phyloP scores from a whole-genome alignment of 2,329 filamentous ascomycete genomes.

The Ophiostoma ips region DNA sequence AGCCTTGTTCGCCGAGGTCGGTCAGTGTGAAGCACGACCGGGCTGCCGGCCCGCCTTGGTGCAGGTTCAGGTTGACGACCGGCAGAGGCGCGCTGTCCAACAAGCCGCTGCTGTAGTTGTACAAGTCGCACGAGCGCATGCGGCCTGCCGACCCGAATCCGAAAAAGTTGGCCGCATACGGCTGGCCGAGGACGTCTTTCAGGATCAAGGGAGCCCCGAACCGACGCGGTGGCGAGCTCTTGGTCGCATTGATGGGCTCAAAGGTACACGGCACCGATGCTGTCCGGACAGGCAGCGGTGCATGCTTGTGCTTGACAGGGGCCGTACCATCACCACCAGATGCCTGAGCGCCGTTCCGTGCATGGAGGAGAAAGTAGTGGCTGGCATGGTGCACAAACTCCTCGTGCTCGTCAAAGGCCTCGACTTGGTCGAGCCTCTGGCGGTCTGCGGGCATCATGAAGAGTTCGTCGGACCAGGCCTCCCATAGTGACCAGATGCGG shows the following conservation, averaged over 20 bases:
- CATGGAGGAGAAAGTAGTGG: constrained; percentile 71
- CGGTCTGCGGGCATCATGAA: constrained; percentile 52
- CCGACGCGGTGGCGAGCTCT: constrained; percentile 34
- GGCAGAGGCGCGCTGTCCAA: constrained; percentile 1
- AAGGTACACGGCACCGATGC: not conserved
- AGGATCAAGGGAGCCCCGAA: constrained; percentile 43
- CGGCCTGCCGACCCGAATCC: constrained; percentile 31
- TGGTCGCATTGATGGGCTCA: constrained; percentile 13
- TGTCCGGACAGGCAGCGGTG: not conserved
- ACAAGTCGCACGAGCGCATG: constrained; percentile 38
- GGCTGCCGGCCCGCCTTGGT: constrained; percentile 23
- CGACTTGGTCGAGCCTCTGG: constrained; percentile 49
- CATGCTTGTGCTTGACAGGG: not conserved
- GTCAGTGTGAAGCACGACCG: constrained; percentile 70
- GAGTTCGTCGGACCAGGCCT: constrained; percentile 58
- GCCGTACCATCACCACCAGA: no score
- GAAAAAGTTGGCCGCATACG: constrained; percentile 30
- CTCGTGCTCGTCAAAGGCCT: constrained; percentile 93
- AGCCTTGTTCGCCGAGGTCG: constrained; percentile 40
- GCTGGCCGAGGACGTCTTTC: constrained; percentile 25
- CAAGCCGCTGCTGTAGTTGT: constrained; percentile 12
- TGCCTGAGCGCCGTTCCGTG: constrained; percentile 19
- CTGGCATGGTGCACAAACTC: constrained; percentile 75
- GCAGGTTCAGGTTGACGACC: constrained; percentile 11
- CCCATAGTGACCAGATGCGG: constrained; percentile 59